Percentiles rank a stretch among this genome's conserved stretches.
Conservation (phyloP, 768 basidiomycete species). For the Lactarius deliciosus region DNA sequence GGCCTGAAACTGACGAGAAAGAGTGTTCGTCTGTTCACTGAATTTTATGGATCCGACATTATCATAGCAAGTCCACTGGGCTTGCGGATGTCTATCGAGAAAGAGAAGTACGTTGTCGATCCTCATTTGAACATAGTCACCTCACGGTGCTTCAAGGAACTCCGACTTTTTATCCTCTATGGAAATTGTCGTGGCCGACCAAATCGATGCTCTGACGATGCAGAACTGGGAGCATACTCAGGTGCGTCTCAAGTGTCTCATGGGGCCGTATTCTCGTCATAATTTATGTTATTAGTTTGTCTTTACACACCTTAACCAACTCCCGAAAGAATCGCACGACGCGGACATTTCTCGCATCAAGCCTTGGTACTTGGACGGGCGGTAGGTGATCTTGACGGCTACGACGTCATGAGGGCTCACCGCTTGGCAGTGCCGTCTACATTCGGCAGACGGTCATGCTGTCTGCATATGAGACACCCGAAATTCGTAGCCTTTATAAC, state of each 20-base stretch:
- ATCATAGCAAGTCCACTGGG: constrained; percentile 94
- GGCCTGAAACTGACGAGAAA: constrained; percentile 93
- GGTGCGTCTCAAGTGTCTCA: constrained; percentile 43
- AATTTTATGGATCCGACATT: constrained; percentile 88
- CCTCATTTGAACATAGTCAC: not conserved
- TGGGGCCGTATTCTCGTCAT: not conserved
- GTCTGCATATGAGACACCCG: constrained; percentile 86
- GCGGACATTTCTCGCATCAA: constrained; percentile 97
- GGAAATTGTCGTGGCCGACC: constrained; percentile 88
- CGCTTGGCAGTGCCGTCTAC: constrained; percentile 63
- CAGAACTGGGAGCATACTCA: constrained; percentile 99
- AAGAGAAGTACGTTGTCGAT: constrained; percentile 73
- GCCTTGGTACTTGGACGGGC: constrained; percentile 95
- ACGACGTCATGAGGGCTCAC: not conserved
- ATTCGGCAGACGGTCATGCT: constrained; percentile 89
- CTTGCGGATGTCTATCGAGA: constrained; percentile 87
- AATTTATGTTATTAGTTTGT: constrained; percentile 58
- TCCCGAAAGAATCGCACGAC: constrained; percentile 92
- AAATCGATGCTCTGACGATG: constrained; percentile 91
- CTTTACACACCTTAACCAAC: constrained; percentile 77
- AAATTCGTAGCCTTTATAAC: constrained; percentile 79
- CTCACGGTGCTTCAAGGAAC: constrained; percentile 47
- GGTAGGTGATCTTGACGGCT: constrained; percentile 53
- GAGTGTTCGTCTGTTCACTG: constrained; percentile 86
- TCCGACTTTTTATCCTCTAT: constrained; percentile 93